phyloP scores from a whole-genome alignment of 345 rosid genomes.

The Firmiana major region DNA sequence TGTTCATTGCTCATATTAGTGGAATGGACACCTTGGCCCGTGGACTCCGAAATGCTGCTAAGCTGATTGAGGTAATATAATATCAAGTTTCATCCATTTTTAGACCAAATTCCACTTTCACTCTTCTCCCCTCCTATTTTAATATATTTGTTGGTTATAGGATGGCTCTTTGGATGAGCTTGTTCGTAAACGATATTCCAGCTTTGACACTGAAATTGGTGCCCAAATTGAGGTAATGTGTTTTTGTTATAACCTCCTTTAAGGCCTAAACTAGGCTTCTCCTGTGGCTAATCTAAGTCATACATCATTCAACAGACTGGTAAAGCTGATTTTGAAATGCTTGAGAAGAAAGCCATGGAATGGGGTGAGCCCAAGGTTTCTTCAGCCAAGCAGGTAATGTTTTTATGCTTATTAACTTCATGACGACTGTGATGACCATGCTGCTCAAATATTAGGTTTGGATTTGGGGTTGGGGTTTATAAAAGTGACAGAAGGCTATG shows the following conservation, averaged over 20 bases:
- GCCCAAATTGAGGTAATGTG: slow-evolving; percentile 52
- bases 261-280: neutral
- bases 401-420: no score
- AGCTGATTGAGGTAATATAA: slow-evolving; percentile 72
- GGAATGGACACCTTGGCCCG: slow-evolving; percentile 97
- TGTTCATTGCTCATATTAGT: slow-evolving; percentile 78
- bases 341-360: slow-evolving; percentile 82
- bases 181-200: slow-evolving; percentile 63
- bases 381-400: slow-evolving; percentile 87
- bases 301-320: slow-evolving; percentile 49
- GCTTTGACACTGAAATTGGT: slow-evolving; percentile 73
- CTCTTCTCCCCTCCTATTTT: neutral
- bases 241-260: neutral
- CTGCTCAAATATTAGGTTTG: no score
- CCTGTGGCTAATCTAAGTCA: neutral
- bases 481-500: no score
- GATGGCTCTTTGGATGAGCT: slow-evolving; percentile 69
- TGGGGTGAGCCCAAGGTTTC: slow-evolving; percentile 88
- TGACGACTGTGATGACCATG: no score
- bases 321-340: slow-evolving; percentile 72
- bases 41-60: slow-evolving; percentile 81
- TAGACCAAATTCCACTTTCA: neutral
- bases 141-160: slow-evolving; percentile 20
- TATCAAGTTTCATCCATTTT: neutral
- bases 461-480: no score